These are phyloP conservation scores for Metarhizium sp. DNA, from an alignment of 2,329 filamentous ascomycete genomes.

Conservation along the genomic window DNA sequence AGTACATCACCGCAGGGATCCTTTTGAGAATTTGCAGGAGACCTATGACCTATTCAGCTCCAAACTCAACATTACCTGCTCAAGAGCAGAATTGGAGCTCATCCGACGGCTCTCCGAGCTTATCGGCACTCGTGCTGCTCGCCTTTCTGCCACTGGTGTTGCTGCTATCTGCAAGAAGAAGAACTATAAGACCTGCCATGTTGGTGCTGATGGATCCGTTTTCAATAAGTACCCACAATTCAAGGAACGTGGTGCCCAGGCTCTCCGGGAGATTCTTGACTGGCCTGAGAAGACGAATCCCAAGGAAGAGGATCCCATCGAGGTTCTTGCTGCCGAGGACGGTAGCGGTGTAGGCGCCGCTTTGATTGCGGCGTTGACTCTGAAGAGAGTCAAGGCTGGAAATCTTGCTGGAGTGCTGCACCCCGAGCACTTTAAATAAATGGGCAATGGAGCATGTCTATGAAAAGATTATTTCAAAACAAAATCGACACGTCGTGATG, in stretches of 20 bases:
- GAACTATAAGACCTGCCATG: constrained; percentile 76
- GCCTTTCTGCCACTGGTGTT: constrained; percentile 88
- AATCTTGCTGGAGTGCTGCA: constrained; percentile 56
- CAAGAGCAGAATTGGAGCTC: constrained; percentile 75
- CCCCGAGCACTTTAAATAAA: constrained; percentile 47
- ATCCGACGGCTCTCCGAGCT: constrained; percentile 83
- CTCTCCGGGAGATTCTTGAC: constrained; percentile 89
- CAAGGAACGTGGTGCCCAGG: constrained; percentile 82
- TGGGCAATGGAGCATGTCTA: not conserved
- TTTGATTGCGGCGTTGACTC: constrained; percentile 70
- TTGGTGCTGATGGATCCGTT: constrained; percentile 92
- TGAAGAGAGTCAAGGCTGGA: constrained; percentile 54
- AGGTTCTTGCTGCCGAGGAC: constrained; percentile 85
- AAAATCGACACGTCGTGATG: not conserved
- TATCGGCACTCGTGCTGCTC: constrained; percentile 88
- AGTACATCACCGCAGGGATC: constrained; percentile 50
- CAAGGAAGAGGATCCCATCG: constrained; percentile 76
- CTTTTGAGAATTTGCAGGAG: constrained; percentile 89
- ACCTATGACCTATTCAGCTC: constrained; percentile 73
- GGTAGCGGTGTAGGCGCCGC: constrained; percentile 96
- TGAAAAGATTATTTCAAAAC: constrained; percentile 2
- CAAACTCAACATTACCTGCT: constrained; percentile 63
- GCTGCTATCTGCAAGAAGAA: constrained; percentile 98
- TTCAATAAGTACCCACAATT: constrained; percentile 99
- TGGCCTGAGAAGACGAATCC: constrained; percentile 64